Evolutionary conservation across 352 stramenopile species (phyloP).

Genomic region (Pythium phragmiticola): DNA sequence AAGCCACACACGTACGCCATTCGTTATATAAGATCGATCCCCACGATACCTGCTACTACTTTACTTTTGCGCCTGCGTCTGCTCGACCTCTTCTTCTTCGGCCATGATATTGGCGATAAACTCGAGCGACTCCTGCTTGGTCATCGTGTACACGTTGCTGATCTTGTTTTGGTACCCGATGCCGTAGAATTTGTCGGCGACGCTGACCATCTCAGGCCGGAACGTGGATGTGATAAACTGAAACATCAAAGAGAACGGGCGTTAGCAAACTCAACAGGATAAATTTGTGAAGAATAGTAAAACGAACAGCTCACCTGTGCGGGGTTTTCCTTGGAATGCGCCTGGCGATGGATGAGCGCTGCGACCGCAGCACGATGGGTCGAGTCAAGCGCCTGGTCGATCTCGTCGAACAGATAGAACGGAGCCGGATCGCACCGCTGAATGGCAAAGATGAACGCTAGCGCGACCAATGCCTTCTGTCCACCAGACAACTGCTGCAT

Average conservation of each 20-base stretch:
- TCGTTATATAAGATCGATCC: constrained; percentile 15
- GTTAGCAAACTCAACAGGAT: background rate
- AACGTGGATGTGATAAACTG: constrained; percentile 99
- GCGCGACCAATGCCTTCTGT: constrained; percentile 98
- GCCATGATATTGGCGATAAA: constrained; percentile 95
- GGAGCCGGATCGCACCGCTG: constrained; percentile 97
- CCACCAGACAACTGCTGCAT: constrained; percentile 99
- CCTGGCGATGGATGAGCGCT: constrained; percentile 96
- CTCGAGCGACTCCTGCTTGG: constrained; percentile 95
- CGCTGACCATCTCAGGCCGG: constrained; percentile 97
- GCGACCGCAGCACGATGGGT: constrained; percentile 97
- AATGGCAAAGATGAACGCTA: constrained; percentile 99
- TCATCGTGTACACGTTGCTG: constrained; percentile 92
- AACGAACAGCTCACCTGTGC: constrained; percentile 83
- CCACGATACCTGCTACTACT: constrained; percentile 18
- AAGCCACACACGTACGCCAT: constrained; percentile 6
- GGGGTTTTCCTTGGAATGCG: constrained; percentile 92
- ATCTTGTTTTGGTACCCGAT: constrained; percentile 99
- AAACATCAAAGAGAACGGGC: constrained; percentile 2
- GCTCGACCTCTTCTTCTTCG: constrained; percentile 76
- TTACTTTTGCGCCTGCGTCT: constrained; percentile 13
- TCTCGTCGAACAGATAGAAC: constrained; percentile 99
- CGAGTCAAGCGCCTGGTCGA: constrained; percentile 99
- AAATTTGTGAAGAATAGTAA: background rate
- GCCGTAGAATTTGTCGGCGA: constrained; percentile 97